Conservation (phyloP, 2,329 filamentous ascomycete genomes). For the Scedosporium boydii region DNA sequence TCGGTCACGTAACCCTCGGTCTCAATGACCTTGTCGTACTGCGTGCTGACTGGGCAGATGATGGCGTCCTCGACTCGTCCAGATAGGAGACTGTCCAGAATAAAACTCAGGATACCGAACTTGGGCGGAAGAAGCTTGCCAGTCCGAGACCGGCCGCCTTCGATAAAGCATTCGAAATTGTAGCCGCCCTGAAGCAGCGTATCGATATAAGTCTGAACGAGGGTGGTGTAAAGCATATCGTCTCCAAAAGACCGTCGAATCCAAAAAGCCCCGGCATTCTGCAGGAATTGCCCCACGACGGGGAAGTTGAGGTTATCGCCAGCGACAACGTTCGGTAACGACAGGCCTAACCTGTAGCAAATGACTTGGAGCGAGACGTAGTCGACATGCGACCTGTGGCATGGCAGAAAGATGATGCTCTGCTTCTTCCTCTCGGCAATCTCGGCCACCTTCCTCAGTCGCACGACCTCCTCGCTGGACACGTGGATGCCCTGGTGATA, state of each 20-base stretch:
- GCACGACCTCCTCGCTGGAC: slow-evolving; percentile 83
- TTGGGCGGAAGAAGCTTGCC: slow-evolving; percentile 91
- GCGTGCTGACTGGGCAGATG: slow-evolving; percentile 90
- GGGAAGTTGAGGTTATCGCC: slow-evolving; percentile 97
- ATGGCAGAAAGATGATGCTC: slow-evolving; percentile 91
- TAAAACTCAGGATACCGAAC: slow-evolving; percentile 87
- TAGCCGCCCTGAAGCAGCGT: slow-evolving; percentile 81
- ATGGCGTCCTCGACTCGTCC: slow-evolving; percentile 84
- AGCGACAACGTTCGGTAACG: slow-evolving; percentile 82
- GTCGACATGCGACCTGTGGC: slow-evolving; percentile 90
- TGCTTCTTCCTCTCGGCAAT: slow-evolving; percentile 79
- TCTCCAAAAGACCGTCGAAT: slow-evolving; percentile 89
- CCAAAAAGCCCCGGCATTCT: slow-evolving; percentile 96
- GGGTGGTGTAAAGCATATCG: slow-evolving; percentile 77
- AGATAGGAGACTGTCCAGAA: slow-evolving; percentile 81
- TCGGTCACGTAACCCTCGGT: slow-evolving; percentile 95
- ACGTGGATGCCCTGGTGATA: slow-evolving; percentile 98
- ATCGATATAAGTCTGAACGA: slow-evolving; percentile 96
- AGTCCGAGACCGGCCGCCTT: slow-evolving; percentile 84
- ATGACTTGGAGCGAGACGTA: slow-evolving; percentile 93
- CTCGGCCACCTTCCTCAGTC: slow-evolving; percentile 72
- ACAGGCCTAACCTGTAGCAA: slow-evolving; percentile 85
- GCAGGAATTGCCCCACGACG: slow-evolving; percentile 77
- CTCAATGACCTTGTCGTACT: slow-evolving; percentile 98
- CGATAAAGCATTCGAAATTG: slow-evolving; percentile 96